Conservation (phyloP, 805 yeast species). For the Yarrowia bubula region DNA sequence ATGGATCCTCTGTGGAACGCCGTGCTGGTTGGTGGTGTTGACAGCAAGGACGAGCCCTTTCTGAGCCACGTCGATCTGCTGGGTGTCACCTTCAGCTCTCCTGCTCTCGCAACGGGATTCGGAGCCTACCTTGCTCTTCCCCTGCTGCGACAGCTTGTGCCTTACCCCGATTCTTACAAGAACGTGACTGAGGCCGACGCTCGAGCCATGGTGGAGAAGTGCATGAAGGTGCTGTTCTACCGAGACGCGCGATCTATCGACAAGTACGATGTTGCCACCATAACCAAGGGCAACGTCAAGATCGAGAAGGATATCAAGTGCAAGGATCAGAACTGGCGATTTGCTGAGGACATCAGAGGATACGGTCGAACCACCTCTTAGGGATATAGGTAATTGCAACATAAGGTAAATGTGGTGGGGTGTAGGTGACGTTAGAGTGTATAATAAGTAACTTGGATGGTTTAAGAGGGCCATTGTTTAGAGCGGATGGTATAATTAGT, state of each 20-base stretch:
- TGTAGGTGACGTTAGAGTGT: too few species aligned
- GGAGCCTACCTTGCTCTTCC: conserved; percentile 96
- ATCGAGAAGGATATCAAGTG: conserved; percentile 66
- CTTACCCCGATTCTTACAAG: conserved; percentile 69
- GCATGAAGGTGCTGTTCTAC: conserved; percentile 92
- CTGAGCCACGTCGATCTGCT: conserved; percentile 83
- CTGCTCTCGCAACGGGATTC: conserved; percentile 91
- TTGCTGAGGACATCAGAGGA: conserved; percentile 84
- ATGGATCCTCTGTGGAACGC: conserved; percentile 98
- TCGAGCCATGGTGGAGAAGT: conserved; percentile 67
- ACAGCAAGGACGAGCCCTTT: conserved; percentile 66
- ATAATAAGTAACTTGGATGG: too few species aligned
- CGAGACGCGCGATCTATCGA: conserved; percentile 95
- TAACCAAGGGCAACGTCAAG: conserved; percentile 62
- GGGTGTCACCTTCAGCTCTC: conserved; percentile 87
- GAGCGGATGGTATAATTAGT: too few species aligned
- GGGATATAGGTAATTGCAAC: conserved; percentile 15
- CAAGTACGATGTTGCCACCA: conserved; percentile 74
- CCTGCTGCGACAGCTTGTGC: conserved; percentile 77
- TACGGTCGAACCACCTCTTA: conserved; percentile 56
- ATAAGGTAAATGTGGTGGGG: neutral
- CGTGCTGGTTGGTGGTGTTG: conserved; percentile 83
- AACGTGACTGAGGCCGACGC: conserved; percentile 75
- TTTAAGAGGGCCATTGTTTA: too few species aligned
- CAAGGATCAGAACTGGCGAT: conserved; percentile 81